Percentiles rank a stretch among this genome's conserved stretches.
Evolutionary conservation across 352 stramenopile genomes (phyloP).

Genomic region (Phytophthora ramorum): DNA sequence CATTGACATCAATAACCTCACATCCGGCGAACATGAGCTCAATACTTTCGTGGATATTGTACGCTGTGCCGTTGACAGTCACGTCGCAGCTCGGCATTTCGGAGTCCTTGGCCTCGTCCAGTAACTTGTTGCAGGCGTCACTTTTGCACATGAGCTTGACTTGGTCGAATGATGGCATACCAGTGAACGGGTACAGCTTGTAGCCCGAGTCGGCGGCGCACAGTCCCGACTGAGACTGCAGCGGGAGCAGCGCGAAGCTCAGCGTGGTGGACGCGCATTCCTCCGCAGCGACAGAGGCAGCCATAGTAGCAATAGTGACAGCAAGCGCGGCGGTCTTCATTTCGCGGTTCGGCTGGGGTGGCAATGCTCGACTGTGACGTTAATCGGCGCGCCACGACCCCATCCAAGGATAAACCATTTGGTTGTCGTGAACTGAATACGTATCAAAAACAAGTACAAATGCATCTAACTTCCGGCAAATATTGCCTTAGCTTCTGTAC

Average conservation of each 20-base stretch:
- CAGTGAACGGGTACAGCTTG: conserved; percentile 46
- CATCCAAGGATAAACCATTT: conserved; percentile 34
- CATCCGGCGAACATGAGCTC: conserved; percentile 35
- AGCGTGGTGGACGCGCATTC: conserved; percentile 40
- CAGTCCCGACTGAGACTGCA: conserved; percentile 32
- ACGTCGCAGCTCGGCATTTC: conserved; percentile 43
- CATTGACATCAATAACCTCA: conserved; percentile 30
- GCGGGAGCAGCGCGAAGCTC: conserved; percentile 40
- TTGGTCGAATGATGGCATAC: conserved; percentile 40
- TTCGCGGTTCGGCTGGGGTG: background rate
- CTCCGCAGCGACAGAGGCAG: conserved; percentile 21
- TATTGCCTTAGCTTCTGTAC: too few relatives aligned
- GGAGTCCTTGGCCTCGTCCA: conserved; percentile 30
- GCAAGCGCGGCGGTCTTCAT: conserved; percentile 43
- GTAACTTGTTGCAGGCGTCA: conserved; percentile 34
- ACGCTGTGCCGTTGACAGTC: conserved; percentile 32
- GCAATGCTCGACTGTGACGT: conserved; percentile 21
- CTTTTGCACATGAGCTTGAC: conserved; percentile 38
- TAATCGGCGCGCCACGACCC: conserved; percentile 12
- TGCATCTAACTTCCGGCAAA: too few relatives aligned
- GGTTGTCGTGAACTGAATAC: conserved; percentile 16
- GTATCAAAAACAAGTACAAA: conserved; percentile 12
- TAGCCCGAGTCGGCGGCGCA: conserved; percentile 38
- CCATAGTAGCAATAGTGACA: conserved; percentile 25
- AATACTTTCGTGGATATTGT: conserved; percentile 48